A percentile compares a stretch with the other conserved stretches of the same genome.
Conservation (phyloP, 2,329 filamentous ascomycete genomes). For the Epichloe elymi region DNA sequence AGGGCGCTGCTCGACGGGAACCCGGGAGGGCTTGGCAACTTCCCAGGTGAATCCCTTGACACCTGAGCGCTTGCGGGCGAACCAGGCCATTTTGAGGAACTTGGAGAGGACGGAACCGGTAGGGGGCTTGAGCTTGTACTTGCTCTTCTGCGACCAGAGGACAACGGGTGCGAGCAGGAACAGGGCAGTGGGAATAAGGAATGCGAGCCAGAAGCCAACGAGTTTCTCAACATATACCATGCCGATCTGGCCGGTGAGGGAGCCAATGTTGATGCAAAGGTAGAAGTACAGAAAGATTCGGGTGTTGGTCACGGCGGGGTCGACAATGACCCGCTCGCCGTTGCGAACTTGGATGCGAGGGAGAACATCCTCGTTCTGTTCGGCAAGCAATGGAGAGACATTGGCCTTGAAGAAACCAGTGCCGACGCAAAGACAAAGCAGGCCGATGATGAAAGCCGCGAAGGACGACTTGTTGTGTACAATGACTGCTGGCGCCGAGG, state of each 20-base stretch:
- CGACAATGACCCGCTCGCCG: slow-evolving; percentile 57
- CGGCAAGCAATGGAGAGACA: slow-evolving; percentile 57
- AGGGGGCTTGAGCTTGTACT: slow-evolving; percentile 50
- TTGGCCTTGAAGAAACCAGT: slow-evolving; percentile 76
- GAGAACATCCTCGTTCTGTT: slow-evolving; percentile 50
- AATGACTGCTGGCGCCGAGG: slow-evolving; percentile 51
- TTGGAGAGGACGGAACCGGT: slow-evolving; percentile 60
- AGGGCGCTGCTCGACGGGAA: slow-evolving; percentile 43
- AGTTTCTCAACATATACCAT: slow-evolving; percentile 69
- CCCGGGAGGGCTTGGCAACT: slow-evolving; percentile 50
- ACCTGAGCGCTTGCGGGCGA: slow-evolving; percentile 50
- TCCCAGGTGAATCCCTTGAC: slow-evolving; percentile 59
- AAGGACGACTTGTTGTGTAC: slow-evolving; percentile 42
- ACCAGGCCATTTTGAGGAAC: slow-evolving; percentile 45
- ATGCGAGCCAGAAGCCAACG: slow-evolving; percentile 63
- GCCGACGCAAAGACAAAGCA: slow-evolving; percentile 41
- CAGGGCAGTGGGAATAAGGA: slow-evolving; percentile 51
- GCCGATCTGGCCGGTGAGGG: slow-evolving; percentile 38
- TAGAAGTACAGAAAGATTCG: slow-evolving; percentile 55
- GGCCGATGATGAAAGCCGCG: slow-evolving; percentile 56
- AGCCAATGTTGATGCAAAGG: slow-evolving; percentile 48
- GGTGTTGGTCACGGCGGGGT: slow-evolving; percentile 54
- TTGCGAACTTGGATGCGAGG: slow-evolving; percentile 41
- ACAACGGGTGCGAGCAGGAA: slow-evolving; percentile 51
- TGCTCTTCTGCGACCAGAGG: slow-evolving; percentile 44